Percentiles rank a stretch among this genome's conserved stretches.
Evolutionary conservation across 2,329 filamentous ascomycete genomes (phyloP).

Genomic region (Cladophialophora bantiana): DNA sequence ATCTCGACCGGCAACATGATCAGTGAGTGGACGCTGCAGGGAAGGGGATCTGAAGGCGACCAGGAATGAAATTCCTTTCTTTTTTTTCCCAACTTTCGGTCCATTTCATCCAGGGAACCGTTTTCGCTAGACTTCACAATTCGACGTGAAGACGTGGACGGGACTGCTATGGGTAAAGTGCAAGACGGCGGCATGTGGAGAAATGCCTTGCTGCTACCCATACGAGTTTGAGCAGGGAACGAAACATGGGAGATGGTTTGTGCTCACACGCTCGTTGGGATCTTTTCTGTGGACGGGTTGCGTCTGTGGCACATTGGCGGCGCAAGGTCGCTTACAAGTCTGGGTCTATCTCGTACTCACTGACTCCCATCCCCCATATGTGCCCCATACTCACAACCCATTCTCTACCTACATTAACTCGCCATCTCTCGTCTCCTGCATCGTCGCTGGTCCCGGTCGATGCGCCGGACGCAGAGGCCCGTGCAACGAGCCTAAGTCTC

Average conservation of each 20-base stretch:
- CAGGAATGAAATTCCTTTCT: not conserved
- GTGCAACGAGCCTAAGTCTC: conserved; percentile 55
- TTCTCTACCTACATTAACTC: conserved; percentile 55
- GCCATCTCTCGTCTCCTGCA: conserved; percentile 55
- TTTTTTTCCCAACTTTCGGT: not conserved
- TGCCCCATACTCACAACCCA: conserved; percentile 56
- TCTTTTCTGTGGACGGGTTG: not conserved
- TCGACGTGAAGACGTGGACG: not conserved
- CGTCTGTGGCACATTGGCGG: not conserved
- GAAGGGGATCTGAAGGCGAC: not conserved
- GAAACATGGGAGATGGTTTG: not conserved
- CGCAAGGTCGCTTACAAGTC: conserved; percentile 19
- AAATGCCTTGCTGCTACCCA: not conserved
- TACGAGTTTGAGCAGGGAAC: not conserved
- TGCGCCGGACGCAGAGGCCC: conserved; percentile 44
- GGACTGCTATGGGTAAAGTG: not conserved
- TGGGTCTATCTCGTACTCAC: conserved; percentile 51
- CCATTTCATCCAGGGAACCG: too few species aligned
- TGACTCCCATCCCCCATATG: conserved; percentile 50
- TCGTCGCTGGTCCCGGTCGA: conserved; percentile 46
- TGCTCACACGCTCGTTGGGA: not conserved
- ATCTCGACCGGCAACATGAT: conserved; percentile 14
- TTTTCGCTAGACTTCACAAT: too few species aligned
- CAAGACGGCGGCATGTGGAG: not conserved
- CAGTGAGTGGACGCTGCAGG: conserved; percentile 28